Conservation (phyloP, 139 green algal species). For the Choricystis sp. region DNA sequence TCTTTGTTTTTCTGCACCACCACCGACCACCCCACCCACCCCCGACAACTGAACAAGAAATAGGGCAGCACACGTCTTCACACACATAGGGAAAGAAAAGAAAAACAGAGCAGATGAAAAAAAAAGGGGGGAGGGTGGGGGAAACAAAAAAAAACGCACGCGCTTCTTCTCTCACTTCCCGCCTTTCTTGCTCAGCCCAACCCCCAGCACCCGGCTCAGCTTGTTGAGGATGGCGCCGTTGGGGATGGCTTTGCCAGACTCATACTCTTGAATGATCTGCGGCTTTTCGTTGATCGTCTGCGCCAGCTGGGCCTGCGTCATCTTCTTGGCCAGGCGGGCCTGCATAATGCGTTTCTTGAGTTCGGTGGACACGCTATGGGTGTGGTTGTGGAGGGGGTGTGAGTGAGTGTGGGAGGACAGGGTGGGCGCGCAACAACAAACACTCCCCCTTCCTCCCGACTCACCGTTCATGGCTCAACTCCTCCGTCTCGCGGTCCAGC, state of each 20-base stretch:
- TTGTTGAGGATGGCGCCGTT: constrained; percentile 82
- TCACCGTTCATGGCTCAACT: constrained; percentile 35
- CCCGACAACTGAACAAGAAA: background rate
- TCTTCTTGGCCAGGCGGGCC: constrained; percentile 83
- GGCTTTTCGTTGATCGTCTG: constrained; percentile 95
- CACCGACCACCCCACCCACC: background rate
- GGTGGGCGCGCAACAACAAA: background rate
- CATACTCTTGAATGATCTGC: constrained; percentile 82
- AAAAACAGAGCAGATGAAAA: background rate
- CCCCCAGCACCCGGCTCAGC: constrained; percentile 70
- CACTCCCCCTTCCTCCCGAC: too few relatives aligned
- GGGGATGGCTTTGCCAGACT: constrained; percentile 82
- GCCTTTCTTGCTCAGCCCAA: constrained; percentile 37
- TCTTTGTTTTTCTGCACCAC: background rate
- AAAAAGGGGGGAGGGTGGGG: background rate
- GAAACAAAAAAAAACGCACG: background rate
- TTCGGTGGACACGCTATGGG: constrained; percentile 63
- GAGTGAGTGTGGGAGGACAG: background rate
- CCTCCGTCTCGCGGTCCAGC: constrained; percentile 74
- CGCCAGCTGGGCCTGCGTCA: constrained; percentile 69
- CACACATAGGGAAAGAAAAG: background rate
- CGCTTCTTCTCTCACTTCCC: constrained; percentile 9
- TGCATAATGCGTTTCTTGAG: constrained; percentile 89
- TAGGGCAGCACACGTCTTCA: background rate
- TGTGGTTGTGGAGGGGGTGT: background rate